Conservation (phyloP, 2,329 filamentous ascomycete species). For the Fusarium concolor region DNA sequence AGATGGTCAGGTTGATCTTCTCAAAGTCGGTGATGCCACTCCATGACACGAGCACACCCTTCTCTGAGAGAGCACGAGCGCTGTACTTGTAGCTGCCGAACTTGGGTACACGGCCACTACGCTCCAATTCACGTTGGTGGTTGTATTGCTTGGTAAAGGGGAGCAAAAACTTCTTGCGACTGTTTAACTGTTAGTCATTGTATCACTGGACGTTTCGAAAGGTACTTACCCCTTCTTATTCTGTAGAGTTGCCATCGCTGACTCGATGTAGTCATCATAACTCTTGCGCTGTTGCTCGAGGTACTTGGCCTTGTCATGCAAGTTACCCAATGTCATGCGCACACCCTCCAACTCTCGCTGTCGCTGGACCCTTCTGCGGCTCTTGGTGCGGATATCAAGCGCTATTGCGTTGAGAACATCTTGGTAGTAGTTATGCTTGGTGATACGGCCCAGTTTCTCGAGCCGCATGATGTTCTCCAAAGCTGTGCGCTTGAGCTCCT, state of each 20-base stretch:
- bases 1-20: conserved; percentile 93
- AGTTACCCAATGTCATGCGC: conserved; percentile 76
- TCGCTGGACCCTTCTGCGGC: conserved; percentile 88
- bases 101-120: conserved; percentile 91
- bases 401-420: conserved; percentile 98
- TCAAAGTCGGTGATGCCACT: conserved; percentile 83
- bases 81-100: conserved; percentile 99
- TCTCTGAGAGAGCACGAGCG: conserved; percentile 87
- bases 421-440: conserved; percentile 92
- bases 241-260: conserved; percentile 96
- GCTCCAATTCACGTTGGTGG: conserved; percentile 94
- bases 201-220: not conserved
- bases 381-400: conserved; percentile 96
- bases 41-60: conserved; percentile 95
- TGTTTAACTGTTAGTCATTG: conserved; percentile 49
- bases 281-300: conserved; percentile 95
- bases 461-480: conserved; percentile 93
- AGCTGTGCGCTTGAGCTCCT: conserved; percentile 90
- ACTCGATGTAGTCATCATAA: conserved; percentile 99
- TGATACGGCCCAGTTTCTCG: conserved; percentile 88
- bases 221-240: conserved; percentile 86
- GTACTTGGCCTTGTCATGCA: conserved; percentile 89
- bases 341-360: conserved; percentile 91
- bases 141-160: conserved; percentile 99
- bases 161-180: conserved; percentile 91